A percentile compares a stretch with the other conserved stretches of the same genome.
These are phyloP conservation scores for Ophiocordyceps camponoti-floridani DNA, from an alignment of 2,329 filamentous ascomycete species.

Conservation along the genomic window DNA sequence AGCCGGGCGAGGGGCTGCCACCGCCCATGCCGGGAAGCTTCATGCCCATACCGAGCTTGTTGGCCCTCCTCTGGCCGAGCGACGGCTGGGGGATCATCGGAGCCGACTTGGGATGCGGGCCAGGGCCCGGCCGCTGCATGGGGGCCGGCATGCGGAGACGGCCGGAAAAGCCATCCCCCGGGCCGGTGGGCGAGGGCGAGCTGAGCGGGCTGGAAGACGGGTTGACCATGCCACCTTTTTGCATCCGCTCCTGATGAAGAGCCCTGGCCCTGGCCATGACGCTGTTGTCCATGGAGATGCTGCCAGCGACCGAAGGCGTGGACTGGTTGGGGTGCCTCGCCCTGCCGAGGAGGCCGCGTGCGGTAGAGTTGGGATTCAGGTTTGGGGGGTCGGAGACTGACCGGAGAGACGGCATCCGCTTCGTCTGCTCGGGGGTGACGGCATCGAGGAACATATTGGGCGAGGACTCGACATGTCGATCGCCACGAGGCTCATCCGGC, in stretches of 20 bases:
- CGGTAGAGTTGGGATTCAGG: constrained; percentile 74
- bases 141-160: constrained; percentile 22
- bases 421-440: constrained; percentile 15
- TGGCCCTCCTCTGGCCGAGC: constrained; percentile 47
- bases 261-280: constrained; percentile 29
- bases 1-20: constrained; percentile 14
- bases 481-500: constrained; percentile 26
- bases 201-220: constrained; percentile 10
- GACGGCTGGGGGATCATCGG: constrained; percentile 34
- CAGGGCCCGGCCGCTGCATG: constrained; percentile 27
- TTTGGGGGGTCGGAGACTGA: constrained; percentile 39
- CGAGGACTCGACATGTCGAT: constrained; percentile 27
- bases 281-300: constrained; percentile 17
- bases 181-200: constrained; percentile 13
- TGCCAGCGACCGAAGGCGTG: constrained; percentile 16
- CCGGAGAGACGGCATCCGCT: constrained; percentile 40
- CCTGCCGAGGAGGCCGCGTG: constrained; percentile 56
- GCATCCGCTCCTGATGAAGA: constrained; percentile 26
- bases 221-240: constrained; percentile 20
- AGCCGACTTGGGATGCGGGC: constrained; percentile 32
- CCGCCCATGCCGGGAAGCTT: constrained; percentile 36
- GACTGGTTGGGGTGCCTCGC: constrained; percentile 33
- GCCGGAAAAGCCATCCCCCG: constrained; percentile 23
- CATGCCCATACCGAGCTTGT: constrained; percentile 27
- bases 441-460: constrained; percentile 25